Conservation (phyloP, 495 filamentous ascomycete genomes). For the Neurospora sublineolata region DNA sequence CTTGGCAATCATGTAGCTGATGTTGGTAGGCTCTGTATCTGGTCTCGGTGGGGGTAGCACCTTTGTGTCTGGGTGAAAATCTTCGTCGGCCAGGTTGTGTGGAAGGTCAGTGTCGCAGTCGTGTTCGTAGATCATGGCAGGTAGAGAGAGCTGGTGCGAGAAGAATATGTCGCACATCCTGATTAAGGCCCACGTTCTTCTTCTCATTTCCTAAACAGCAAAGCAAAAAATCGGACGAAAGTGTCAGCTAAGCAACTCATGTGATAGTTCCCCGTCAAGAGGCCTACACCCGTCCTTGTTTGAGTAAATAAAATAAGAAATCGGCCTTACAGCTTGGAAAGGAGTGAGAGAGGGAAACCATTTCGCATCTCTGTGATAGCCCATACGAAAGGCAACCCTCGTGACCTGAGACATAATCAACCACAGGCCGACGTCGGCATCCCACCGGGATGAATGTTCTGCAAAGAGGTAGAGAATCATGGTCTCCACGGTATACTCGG, state of each 20-base stretch:
- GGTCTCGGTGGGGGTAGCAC: slow-evolving; percentile 65
- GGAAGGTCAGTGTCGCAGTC: slow-evolving; percentile 83
- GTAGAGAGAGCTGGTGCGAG: slow-evolving; percentile 79
- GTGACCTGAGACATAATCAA: slow-evolving; percentile 69
- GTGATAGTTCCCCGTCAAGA: background rate
- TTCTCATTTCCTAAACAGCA: slow-evolving; percentile 58
- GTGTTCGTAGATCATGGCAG: slow-evolving; percentile 71
- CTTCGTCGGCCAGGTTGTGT: slow-evolving; percentile 87
- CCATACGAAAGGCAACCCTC: slow-evolving; percentile 85
- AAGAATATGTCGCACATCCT: slow-evolving; percentile 73
- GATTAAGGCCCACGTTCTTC: slow-evolving; percentile 80
- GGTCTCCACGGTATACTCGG: slow-evolving; percentile 78
- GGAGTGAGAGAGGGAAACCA: slow-evolving; percentile 72
- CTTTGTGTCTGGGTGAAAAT: slow-evolving; percentile 71
- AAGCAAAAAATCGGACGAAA: background rate
- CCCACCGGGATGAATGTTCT: slow-evolving; percentile 65
- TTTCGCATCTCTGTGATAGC: slow-evolving; percentile 85
- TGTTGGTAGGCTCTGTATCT: slow-evolving; percentile 65
- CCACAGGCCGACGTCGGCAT: slow-evolving; percentile 74
- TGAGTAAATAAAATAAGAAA: background rate
- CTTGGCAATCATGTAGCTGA: slow-evolving; percentile 83
- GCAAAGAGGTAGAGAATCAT: slow-evolving; percentile 76
- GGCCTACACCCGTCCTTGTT: background rate
- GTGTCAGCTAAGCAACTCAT: background rate
- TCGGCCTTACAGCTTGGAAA: slow-evolving; percentile 53